Evolutionary conservation across 805 yeast species (phyloP).

Genomic region (Sugiyamaella mastotermitis): DNA sequence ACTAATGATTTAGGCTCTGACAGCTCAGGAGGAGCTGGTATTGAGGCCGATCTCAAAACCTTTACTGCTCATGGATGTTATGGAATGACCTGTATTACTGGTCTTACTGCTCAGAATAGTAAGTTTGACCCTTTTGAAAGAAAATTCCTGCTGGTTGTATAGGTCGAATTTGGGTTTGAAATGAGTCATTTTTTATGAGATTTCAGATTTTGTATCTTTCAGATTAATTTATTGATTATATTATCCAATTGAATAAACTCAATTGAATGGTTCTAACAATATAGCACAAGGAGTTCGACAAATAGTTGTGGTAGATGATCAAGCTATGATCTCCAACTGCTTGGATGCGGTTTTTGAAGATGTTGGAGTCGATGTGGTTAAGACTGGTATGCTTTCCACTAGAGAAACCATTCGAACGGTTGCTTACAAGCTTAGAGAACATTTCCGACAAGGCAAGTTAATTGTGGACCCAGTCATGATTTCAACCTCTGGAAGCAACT

Average conservation of each 20-base stretch:
- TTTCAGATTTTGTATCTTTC: too few relatives aligned
- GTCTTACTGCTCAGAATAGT: slow-evolving; percentile 77
- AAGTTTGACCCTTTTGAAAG: too few relatives aligned
- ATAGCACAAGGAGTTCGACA: slow-evolving; percentile 33
- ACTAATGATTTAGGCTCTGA: slow-evolving; percentile 72
- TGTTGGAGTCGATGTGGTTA: slow-evolving; percentile 57
- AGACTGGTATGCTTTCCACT: slow-evolving; percentile 70
- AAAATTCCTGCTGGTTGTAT: too few relatives aligned
- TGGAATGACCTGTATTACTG: slow-evolving; percentile 72
- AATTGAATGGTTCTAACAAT: not conserved
- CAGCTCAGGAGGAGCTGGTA: slow-evolving; percentile 86
- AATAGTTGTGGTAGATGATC: slow-evolving; percentile 38
- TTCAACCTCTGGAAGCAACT: slow-evolving; percentile 66
- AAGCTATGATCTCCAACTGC: slow-evolving; percentile 40
- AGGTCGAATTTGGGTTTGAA: too few relatives aligned
- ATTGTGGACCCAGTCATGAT: slow-evolving; percentile 83
- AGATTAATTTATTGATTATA: too few relatives aligned
- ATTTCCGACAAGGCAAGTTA: slow-evolving; percentile 27
- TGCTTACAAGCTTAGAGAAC: slow-evolving; percentile 30
- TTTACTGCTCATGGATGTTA: slow-evolving; percentile 68
- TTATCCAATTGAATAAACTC: too few relatives aligned
- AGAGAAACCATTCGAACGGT: slow-evolving; percentile 47
- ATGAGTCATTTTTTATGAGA: too few relatives aligned
- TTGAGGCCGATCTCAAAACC: slow-evolving; percentile 83
- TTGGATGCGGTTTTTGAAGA: slow-evolving; percentile 55